Evolutionary conservation across 768 basidiomycete species (phyloP).

Genomic region (Hericium alpestre): DNA sequence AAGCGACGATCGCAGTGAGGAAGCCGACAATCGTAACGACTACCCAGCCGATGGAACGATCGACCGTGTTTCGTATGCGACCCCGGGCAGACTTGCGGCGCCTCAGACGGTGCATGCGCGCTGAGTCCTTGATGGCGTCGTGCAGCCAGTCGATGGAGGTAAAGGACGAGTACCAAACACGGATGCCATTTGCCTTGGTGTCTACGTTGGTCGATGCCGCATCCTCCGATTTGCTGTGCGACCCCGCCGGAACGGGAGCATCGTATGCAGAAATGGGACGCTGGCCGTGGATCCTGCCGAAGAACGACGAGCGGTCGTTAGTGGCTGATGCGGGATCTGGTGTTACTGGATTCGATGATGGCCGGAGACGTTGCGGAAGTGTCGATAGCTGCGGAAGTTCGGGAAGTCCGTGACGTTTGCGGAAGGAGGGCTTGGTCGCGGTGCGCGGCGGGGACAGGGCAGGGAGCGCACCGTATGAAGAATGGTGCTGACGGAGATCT

Average conservation of each 20-base stretch:
- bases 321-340: slow-evolving; percentile 23
- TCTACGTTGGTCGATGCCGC: slow-evolving; percentile 35
- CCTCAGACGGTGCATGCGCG: slow-evolving; percentile 65
- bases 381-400: slow-evolving; percentile 24
- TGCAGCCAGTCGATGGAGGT: slow-evolving; percentile 95
- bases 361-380: slow-evolving; percentile 14
- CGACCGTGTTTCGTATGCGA: slow-evolving; percentile 48
- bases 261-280: slow-evolving; percentile 73
- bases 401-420: slow-evolving; percentile 26
- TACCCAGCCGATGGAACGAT: slow-evolving; percentile 80
- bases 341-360: slow-evolving; percentile 21
- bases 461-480: slow-evolving; percentile 48
- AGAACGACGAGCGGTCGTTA: slow-evolving; percentile 23
- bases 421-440: slow-evolving; percentile 15
- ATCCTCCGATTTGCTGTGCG: slow-evolving; percentile 16
- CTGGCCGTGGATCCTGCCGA: slow-evolving; percentile 31
- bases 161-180: slow-evolving; percentile 88
- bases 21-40: slow-evolving; percentile 85
- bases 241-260: slow-evolving; percentile 28
- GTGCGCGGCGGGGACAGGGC: slow-evolving; percentile 6
- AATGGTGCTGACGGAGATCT: slow-evolving; percentile 12
- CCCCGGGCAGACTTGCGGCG: slow-evolving; percentile 62
- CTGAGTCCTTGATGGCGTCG: slow-evolving; percentile 89
- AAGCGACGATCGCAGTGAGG: slow-evolving; percentile 77
- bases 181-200: slow-evolving; percentile 72